Evolutionary conservation across 2,329 filamentous ascomycete genomes (phyloP).

Genomic region (Xylaria sp.): DNA sequence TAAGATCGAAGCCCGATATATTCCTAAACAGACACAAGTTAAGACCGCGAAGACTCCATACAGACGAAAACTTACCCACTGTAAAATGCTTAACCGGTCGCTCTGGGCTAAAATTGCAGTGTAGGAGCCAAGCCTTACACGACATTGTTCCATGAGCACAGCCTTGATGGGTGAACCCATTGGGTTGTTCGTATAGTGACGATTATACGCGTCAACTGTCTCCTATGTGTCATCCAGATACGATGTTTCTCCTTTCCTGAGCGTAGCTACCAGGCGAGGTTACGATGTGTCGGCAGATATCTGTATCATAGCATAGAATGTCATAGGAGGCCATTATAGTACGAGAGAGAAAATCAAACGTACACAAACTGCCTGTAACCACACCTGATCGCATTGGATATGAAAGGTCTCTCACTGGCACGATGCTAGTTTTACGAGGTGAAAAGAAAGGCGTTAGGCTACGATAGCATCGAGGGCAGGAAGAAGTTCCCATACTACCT

Average conservation of each 20-base stretch:
- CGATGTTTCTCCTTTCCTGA: no score
- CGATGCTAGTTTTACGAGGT: background rate
- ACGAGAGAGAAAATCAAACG: no score
- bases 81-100: background rate
- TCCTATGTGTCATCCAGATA: no score
- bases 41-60: background rate
- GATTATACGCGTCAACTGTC: no score
- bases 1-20: background rate
- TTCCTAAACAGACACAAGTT: background rate
- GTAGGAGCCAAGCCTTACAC: background rate
- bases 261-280: background rate
- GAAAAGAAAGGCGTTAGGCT: background rate
- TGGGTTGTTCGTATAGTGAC: no score
- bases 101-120: background rate
- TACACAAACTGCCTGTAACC: no score
- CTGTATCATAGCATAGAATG: background rate
- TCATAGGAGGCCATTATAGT: no score
- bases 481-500: background rate
- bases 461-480: background rate
- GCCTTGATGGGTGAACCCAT: no score
- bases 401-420: background rate
- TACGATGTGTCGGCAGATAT: background rate
- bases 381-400: no score
- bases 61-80: background rate
- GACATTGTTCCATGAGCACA: no score